phyloP scores from a whole-genome alignment of 768 basidiomycete species.

The Hericium rajendrae region DNA sequence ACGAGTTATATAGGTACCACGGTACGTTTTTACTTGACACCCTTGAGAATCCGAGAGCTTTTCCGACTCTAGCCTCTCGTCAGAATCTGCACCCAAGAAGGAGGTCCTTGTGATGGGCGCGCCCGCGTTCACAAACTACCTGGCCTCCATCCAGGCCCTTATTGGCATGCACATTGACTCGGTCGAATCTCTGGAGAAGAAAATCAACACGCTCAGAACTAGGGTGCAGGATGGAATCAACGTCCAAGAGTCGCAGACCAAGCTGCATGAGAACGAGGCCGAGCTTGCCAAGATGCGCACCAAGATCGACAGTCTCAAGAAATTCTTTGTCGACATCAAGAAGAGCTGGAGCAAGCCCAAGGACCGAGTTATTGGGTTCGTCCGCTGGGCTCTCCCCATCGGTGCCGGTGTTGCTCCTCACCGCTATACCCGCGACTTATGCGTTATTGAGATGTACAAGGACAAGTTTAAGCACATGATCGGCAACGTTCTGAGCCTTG shows the following conservation, averaged over 20 bases:
- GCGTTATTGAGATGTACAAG: constrained; percentile 21
- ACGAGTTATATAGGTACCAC: constrained; percentile 5
- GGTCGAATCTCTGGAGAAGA: constrained; percentile 11
- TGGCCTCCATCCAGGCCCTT: constrained; percentile 17
- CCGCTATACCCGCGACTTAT: constrained; percentile 16
- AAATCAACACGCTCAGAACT: constrained; percentile 4
- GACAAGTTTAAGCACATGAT: constrained; percentile 15
- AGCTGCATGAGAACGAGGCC: constrained; percentile 12
- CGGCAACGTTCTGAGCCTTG: constrained; percentile 19
- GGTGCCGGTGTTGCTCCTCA: constrained; percentile 13
- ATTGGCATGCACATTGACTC: constrained; percentile 16
- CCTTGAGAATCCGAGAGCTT: constrained; percentile 5
- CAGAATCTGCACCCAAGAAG: constrained; percentile 15
- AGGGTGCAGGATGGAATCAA: constrained; percentile 13
- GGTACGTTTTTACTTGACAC: constrained; percentile 4
- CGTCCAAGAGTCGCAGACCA: constrained; percentile 11
- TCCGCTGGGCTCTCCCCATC: constrained; percentile 21
- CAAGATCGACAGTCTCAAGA: constrained; percentile 17
- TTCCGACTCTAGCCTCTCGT: constrained; percentile 10
- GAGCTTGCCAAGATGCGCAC: constrained; percentile 13
- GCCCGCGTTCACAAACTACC: constrained; percentile 16
- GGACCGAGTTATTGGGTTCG: constrained; percentile 19
- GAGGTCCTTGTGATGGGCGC: constrained; percentile 21
- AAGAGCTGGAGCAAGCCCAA: constrained; percentile 17
- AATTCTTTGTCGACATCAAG: constrained; percentile 15